A percentile compares a stretch with the other conserved stretches of the same genome.
Evolutionary conservation across 139 green algal genomes (phyloP).

Genomic region (Marvania coccoides): DNA sequence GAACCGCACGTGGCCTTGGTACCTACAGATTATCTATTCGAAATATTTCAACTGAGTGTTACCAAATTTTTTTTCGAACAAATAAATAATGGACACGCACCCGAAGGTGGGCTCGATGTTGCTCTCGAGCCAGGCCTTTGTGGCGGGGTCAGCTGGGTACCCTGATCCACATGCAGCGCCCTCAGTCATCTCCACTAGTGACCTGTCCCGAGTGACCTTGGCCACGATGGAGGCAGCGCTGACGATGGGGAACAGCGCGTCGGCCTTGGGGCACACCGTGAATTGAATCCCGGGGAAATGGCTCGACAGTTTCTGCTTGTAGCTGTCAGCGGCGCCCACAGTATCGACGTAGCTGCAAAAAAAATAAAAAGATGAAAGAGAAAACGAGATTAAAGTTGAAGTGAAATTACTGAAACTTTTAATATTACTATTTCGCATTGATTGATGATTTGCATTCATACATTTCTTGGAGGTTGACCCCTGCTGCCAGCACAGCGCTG

Average conservation of each 20-base stretch:
- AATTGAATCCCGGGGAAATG: slow-evolving; percentile 65
- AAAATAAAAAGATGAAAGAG: not conserved
- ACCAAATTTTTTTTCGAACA: not conserved
- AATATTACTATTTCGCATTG: too few species aligned
- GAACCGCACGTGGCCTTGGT: slow-evolving; percentile 46
- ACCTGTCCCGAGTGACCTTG: slow-evolving; percentile 60
- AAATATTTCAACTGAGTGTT: too few species aligned
- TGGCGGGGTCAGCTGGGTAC: slow-evolving; percentile 72
- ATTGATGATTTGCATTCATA: too few species aligned
- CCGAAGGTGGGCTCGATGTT: slow-evolving; percentile 75
- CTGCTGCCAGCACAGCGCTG: slow-evolving; percentile 40
- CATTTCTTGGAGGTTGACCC: slow-evolving; percentile 63
- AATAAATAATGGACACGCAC: slow-evolving; percentile 26
- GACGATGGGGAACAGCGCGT: slow-evolving; percentile 89
- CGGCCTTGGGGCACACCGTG: slow-evolving; percentile 69
- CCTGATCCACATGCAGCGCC: slow-evolving; percentile 37
- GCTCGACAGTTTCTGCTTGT: slow-evolving; percentile 27
- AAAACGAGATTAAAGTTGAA: not conserved
- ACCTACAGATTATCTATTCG: not conserved
- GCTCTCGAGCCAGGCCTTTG: slow-evolving; percentile 66
- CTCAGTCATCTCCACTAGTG: not conserved
- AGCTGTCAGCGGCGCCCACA: not conserved
- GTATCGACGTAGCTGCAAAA: not conserved
- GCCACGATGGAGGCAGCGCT: slow-evolving; percentile 83
- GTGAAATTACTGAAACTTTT: not conserved